These are phyloP conservation scores for Heterobasidion irregulare DNA, from an alignment of 1,284 basidiomycete species.

Conservation along the genomic window DNA sequence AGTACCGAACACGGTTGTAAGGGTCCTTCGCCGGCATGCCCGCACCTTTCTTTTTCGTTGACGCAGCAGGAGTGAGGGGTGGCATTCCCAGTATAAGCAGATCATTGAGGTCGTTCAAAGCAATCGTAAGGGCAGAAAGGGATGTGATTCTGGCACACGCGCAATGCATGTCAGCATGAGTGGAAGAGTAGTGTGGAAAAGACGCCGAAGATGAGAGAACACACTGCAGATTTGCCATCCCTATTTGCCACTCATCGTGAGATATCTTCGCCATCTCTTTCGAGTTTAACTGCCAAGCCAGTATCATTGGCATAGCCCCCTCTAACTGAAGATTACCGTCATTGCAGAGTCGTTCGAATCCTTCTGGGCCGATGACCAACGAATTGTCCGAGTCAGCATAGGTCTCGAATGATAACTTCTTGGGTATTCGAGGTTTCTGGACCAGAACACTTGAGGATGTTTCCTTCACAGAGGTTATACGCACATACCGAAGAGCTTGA, in stretches of 20 bases:
- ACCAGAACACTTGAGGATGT: background rate
- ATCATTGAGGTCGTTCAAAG: constrained; percentile 52
- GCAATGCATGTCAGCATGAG: background rate
- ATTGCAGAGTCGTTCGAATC: constrained; percentile 55
- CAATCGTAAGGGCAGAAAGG: constrained; percentile 36
- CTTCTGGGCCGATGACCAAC: constrained; percentile 54
- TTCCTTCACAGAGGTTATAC: background rate
- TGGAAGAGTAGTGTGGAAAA: background rate
- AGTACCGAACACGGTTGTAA: constrained; percentile 51
- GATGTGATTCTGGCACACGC: constrained; percentile 44
- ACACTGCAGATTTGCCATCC: constrained; percentile 49
- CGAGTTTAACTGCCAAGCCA: constrained; percentile 64
- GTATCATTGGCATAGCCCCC: constrained; percentile 56
- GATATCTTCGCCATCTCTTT: constrained; percentile 64
- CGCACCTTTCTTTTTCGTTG: constrained; percentile 23
- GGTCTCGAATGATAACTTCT: constrained; percentile 44
- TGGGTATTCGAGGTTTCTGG: constrained; percentile 25
- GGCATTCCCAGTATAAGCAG: constrained; percentile 46
- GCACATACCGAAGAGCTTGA: constrained; percentile 1
- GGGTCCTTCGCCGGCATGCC: constrained; percentile 23
- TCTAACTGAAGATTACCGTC: constrained; percentile 63
- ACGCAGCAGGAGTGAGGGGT: constrained; percentile 20
- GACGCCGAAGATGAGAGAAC: constrained; percentile 13
- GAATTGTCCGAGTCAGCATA: constrained; percentile 57
- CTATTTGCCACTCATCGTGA: constrained; percentile 58